A percentile compares a stretch with the other conserved stretches of the same genome.
Evolutionary conservation across 371 early-diverging fungal species (phyloP).

Genomic region (Sanchytrium tribonematis): DNA sequence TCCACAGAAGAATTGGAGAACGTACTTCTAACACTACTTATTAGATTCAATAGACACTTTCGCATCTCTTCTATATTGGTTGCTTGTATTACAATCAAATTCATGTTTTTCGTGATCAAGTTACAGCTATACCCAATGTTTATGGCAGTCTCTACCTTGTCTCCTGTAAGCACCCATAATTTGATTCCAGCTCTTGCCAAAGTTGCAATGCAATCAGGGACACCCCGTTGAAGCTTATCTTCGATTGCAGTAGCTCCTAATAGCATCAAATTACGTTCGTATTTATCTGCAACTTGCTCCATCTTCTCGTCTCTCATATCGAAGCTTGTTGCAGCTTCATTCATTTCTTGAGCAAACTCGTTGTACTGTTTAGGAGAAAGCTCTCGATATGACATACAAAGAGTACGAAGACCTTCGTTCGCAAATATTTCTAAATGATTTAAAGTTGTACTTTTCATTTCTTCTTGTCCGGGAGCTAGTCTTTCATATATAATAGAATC

Average conservation of each 20-base stretch:
- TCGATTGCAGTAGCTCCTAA: constrained; percentile 92
- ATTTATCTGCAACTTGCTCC: constrained; percentile 34
- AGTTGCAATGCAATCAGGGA: constrained; percentile 27
- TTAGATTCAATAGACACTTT: constrained; percentile 8
- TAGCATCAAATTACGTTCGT: constrained; percentile 46
- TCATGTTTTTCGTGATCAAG: constrained; percentile 27
- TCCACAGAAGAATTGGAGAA: too few relatives aligned
- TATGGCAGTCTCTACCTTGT: constrained; percentile 36
- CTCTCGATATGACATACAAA: constrained; percentile 50
- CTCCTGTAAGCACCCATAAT: constrained; percentile 30
- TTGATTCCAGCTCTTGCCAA: constrained; percentile 15
- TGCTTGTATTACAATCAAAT: constrained; percentile 35
- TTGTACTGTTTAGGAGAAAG: constrained; percentile 39
- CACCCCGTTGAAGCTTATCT: constrained; percentile 87
- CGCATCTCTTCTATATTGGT: constrained; percentile 5
- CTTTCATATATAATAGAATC: constrained; percentile 66
- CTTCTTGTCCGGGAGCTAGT: constrained; percentile 27
- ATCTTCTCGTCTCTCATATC: constrained; percentile 40
- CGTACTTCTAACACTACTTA: neutral
- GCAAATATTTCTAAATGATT: constrained; percentile 41
- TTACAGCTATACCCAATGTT: constrained; percentile 25
- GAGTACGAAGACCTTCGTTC: constrained; percentile 26
- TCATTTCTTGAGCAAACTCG: constrained; percentile 31
- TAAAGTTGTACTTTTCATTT: constrained; percentile 31
- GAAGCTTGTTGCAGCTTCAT: constrained; percentile 34